These are phyloP conservation scores for Penicillium olsonii DNA, from an alignment of 2,329 filamentous ascomycete genomes.

Conservation along the genomic window DNA sequence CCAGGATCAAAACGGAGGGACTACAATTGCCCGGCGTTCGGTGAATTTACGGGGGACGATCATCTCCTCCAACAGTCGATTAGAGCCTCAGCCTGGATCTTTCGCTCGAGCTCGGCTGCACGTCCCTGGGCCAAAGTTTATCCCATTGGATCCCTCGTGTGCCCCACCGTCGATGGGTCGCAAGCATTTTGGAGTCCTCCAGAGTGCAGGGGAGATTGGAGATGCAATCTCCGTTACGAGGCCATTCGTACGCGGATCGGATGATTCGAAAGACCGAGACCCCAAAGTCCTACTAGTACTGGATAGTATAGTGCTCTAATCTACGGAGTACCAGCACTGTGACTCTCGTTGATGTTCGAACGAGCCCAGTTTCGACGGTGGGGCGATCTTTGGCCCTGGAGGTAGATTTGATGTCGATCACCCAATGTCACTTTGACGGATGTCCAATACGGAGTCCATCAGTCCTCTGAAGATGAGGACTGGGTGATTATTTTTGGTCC, in stretches of 20 bases:
- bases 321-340: too few relatives aligned
- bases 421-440: background rate
- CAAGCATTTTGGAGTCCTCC: background rate
- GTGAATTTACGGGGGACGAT: conserved; percentile 3
- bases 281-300: too few relatives aligned
- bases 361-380: background rate
- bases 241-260: background rate
- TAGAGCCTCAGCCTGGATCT: conserved; percentile 11
- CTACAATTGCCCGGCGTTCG: background rate
- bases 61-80: background rate
- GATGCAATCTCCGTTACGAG: background rate
- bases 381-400: conserved; percentile 2
- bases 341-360: background rate
- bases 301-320: too few relatives aligned
- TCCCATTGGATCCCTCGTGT: background rate
- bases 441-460: too few relatives aligned
- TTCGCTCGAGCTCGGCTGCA: background rate
- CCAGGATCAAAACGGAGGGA: background rate
- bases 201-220: background rate
- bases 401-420: conserved; percentile 5
- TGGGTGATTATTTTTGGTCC: conserved; percentile 6
- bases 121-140: background rate
- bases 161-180: conserved; percentile 2
- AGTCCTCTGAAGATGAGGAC: too few relatives aligned
- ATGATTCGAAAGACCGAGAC: background rate